Evolutionary conservation across 331 rosid species (phyloP).

Genomic region (Cydonia oblonga): DNA sequence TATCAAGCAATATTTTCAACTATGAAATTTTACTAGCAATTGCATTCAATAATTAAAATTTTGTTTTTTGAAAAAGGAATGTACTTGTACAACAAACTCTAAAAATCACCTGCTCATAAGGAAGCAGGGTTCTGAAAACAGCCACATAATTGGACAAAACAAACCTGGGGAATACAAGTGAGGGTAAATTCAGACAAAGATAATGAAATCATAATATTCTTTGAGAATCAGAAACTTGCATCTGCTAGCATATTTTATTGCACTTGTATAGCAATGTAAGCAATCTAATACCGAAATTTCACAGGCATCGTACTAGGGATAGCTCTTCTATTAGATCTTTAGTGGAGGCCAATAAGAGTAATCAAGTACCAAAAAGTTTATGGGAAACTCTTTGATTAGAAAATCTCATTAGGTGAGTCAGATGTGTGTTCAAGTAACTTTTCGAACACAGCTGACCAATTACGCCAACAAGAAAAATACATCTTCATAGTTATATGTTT

Average conservation of each 20-base stretch:
- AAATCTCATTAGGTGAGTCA: neutral
- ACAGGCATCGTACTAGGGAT: neutral
- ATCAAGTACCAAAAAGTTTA: neutral
- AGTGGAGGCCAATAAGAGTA: neutral
- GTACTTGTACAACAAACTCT: conserved; percentile 6
- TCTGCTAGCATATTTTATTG: neutral
- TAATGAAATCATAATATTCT: conserved; percentile 1
- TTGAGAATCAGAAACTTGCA: neutral
- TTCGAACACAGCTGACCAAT: neutral
- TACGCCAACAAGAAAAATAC: neutral
- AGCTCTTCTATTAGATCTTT: neutral
- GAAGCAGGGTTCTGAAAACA: conserved; percentile 64
- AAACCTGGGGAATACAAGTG: conserved; percentile 39
- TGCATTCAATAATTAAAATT: neutral
- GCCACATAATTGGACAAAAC: conserved; percentile 82
- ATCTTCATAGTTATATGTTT: neutral
- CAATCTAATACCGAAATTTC: neutral
- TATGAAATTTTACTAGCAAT: conserved; percentile 9
- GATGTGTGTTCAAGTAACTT: neutral
- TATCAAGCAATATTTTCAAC: conserved; percentile 16
- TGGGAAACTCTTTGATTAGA: neutral
- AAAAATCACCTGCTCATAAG: conserved; percentile 74
- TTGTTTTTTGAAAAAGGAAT: neutral
- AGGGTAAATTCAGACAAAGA: conserved; percentile 16
- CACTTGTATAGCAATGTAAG: neutral